phyloP scores from a whole-genome alignment of 1,284 basidiomycete species.

The Pascua guehoae region DNA sequence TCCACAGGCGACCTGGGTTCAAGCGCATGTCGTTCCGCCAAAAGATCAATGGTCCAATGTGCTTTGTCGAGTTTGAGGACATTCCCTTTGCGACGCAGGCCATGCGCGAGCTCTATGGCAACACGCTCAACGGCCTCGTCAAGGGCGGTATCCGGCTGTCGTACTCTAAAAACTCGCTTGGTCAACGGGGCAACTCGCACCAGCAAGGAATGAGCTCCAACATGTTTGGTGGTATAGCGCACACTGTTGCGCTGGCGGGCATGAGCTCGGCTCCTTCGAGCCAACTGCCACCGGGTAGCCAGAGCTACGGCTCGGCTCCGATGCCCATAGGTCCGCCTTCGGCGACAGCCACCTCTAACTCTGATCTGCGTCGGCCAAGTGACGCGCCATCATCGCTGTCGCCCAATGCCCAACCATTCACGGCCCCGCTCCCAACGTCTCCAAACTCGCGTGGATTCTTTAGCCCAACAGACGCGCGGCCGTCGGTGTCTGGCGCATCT shows the following conservation, averaged over 20 bases:
- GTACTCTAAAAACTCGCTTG: constrained; percentile 92
- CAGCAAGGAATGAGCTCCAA: constrained; percentile 30
- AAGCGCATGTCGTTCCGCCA: constrained; percentile 89
- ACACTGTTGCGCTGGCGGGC: constrained; percentile 43
- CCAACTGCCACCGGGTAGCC: constrained; percentile 8
- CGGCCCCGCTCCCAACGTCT: constrained; percentile 30
- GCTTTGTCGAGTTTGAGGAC: constrained; percentile 95
- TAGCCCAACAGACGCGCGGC: constrained; percentile 1
- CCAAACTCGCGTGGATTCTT: constrained; percentile 38
- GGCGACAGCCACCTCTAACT: constrained; percentile 6
- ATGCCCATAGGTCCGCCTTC: constrained; percentile 12
- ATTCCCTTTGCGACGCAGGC: constrained; percentile 78
- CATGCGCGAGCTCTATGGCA: constrained; percentile 84
- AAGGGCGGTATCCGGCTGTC: constrained; percentile 93
- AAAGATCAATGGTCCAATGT: constrained; percentile 96
- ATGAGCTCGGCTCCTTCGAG: constrained; percentile 24
- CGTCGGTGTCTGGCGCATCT: constrained; percentile 1
- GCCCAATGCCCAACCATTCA: constrained; percentile 46
- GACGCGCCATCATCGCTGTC: constrained; percentile 33
- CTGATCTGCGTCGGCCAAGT: constrained; percentile 4
- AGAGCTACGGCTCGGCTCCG: constrained; percentile 1
- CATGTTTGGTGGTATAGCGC: constrained; percentile 43
- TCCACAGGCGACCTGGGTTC: constrained; percentile 74
- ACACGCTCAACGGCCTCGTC: constrained; percentile 81
- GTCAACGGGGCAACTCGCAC: constrained; percentile 50